Base-by-base conservation (phyloP, 345 rosid species). In the Eutrema heterophyllum region DNA sequence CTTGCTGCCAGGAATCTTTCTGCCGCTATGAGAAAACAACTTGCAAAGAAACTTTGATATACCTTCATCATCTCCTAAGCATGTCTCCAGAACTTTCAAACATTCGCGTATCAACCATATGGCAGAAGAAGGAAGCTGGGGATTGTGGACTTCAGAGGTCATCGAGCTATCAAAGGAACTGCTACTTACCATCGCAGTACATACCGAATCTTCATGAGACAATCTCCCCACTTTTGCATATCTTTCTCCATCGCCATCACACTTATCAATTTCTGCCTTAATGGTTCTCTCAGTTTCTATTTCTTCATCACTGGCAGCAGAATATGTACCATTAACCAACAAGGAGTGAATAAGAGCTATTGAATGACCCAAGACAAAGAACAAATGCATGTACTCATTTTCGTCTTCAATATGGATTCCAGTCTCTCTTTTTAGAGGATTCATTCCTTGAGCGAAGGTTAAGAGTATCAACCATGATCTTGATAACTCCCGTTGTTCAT, bases 181-280 rank as follows among this genome's bases (percentile, higher is more conserved):
- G 81, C 77, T 82, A 78, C 87, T 83, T 75, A 80, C 89, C 56
- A 78, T 64, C 14, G 82, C 80, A 68, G 88, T 80, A 79, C 82
- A 84, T 43, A 90, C 85, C 10, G 96, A 86, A 78, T 88, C 89
- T 75, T 85, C 90, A 81, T 82, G 84, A 35, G 96, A 85, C 60
- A 88, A 78, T 64, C 89, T 81, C 69, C 97, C 98, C 8, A 93
- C 93, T 86, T 94, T 89, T 77, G 97, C 87, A 82, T 80, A 90
- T 70, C 97, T 85, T 32, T 61, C 50, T 68, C 85, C 72, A 64
- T 88, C 92, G 74, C 79, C 81, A 73, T 84, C 89, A 71, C 80
- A 86, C 57, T 62, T 78, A 56, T 80, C 78, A 62, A 71, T 70
- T 73, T 79, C 79, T 72, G 60, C 64, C 71, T 72, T 68, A 49